phyloP scores from a whole-genome alignment of 2,329 filamentous ascomycete species.

The Xylariomycetidae sp. region DNA sequence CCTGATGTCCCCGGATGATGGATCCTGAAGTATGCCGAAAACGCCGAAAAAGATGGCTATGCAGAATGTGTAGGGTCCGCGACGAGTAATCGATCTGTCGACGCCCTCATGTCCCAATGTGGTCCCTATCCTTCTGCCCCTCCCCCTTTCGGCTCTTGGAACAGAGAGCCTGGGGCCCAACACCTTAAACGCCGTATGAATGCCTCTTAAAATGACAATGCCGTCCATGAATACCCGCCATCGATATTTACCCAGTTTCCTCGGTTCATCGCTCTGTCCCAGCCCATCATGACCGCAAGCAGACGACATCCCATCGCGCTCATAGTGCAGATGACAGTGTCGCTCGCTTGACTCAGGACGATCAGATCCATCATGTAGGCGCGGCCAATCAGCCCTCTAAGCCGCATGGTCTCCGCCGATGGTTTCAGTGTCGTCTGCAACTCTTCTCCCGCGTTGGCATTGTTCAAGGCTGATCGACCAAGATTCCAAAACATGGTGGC shows the following conservation, averaged over 20 bases:
- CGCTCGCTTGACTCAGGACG: conserved; percentile 63
- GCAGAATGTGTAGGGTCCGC: no score
- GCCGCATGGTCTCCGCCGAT: conserved; percentile 52
- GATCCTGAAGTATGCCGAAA: no score
- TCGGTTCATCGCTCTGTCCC: conserved; percentile 60
- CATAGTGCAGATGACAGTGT: conserved; percentile 72
- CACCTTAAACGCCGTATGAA: no score
- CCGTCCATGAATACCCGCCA: conserved; percentile 60
- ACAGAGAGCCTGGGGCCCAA: no score
- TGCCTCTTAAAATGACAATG: no score
- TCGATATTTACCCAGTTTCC: conserved; percentile 77
- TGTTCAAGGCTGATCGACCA: conserved; percentile 44
- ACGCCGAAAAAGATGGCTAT: no score
- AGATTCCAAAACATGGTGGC: conserved; percentile 76
- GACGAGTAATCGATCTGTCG: no score
- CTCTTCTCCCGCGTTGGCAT: conserved; percentile 29
- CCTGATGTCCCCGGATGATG: no score
- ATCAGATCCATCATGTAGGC: conserved; percentile 79
- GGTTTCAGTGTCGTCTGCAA: conserved; percentile 30
- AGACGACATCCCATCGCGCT: conserved; percentile 69
- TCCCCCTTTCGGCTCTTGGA: no score
- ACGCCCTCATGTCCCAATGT: no score
- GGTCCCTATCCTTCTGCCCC: no score
- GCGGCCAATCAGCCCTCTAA: conserved; percentile 72
- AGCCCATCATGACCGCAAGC: conserved; percentile 82